Conservation (phyloP, 1,139 yeast genomes). For the Saccharomycopsis crataegensis region DNA sequence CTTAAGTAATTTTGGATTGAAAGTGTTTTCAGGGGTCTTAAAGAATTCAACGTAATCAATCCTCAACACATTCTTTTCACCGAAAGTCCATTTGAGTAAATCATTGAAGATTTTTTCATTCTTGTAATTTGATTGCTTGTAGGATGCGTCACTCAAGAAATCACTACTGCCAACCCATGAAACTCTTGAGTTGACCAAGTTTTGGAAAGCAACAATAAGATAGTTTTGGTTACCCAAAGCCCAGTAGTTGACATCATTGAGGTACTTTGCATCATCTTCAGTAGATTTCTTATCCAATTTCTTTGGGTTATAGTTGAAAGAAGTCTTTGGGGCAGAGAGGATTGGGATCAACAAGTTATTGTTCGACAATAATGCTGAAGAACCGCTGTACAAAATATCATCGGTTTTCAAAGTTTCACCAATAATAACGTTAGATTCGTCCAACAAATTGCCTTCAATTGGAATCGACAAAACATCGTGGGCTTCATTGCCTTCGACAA, state of each 20-base stretch:
- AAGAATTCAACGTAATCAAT: constrained; percentile 44
- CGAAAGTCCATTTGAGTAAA: constrained; percentile 69
- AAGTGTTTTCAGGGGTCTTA: constrained; percentile 19
- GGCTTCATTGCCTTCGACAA: constrained; percentile 22
- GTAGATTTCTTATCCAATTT: constrained; percentile 34
- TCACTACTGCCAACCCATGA: constrained; percentile 70
- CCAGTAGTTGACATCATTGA: constrained; percentile 39
- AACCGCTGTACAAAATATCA: constrained; percentile 34
- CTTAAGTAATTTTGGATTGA: constrained; percentile 16
- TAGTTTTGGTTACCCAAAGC: constrained; percentile 76
- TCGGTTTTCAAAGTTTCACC: constrained; percentile 18
- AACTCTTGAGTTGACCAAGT: constrained; percentile 69
- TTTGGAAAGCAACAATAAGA: constrained; percentile 77
- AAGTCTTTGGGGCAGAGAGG: constrained; percentile 58
- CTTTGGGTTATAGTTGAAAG: constrained; percentile 44
- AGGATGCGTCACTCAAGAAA: constrained; percentile 36
- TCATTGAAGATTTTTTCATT: constrained; percentile 36
- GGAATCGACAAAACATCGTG: constrained; percentile 23
- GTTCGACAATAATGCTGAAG: constrained; percentile 50
- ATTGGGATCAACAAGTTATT: constrained; percentile 67
- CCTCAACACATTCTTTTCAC: constrained; percentile 57
- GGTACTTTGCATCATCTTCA: constrained; percentile 34
- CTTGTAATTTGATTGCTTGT: constrained; percentile 25
- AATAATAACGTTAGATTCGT: constrained; percentile 20
- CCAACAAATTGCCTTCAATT: constrained; percentile 21